These are phyloP conservation scores for Chlamydomonas sp. DNA, from an alignment of 139 green algal genomes.

Conservation along the genomic window DNA sequence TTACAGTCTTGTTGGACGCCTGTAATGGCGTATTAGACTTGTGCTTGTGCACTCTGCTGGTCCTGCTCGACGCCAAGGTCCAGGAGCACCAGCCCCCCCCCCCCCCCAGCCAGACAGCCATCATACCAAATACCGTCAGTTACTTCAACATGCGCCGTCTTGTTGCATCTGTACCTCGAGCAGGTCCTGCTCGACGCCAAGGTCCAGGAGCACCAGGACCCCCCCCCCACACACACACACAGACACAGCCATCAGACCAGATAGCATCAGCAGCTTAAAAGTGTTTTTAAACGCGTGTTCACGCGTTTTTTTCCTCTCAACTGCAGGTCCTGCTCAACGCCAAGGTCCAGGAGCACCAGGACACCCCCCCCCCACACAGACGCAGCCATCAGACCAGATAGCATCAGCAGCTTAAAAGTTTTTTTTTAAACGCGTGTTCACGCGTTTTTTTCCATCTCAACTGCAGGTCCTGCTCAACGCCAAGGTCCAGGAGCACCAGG, in stretches of 20 bases:
- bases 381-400: neutral
- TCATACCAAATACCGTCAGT: neutral
- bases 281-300: neutral
- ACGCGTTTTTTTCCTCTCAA: constrained; percentile 12
- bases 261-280: neutral
- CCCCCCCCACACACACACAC: constrained; percentile 34
- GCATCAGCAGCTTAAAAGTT: too few species aligned
- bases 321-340: neutral
- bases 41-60: constrained; percentile 17
- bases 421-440: too few species aligned
- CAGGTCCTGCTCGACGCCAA: constrained; percentile 44
- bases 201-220: constrained; percentile 50
- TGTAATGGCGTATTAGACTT: neutral
- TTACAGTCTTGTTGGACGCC: neutral
- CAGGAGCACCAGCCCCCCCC: constrained; percentile 35
- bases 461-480: constrained; percentile 42
- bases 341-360: constrained; percentile 23
- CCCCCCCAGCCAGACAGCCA: constrained; percentile 5
- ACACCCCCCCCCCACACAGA: constrained; percentile 31
- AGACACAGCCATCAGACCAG: neutral
- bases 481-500: constrained; percentile 42
- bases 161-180: too few species aligned
- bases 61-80: neutral
- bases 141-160: too few species aligned
- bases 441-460: too few species aligned